phyloP scores from a whole-genome alignment of 2,329 filamentous ascomycete genomes.

The Chaetomium sp. region DNA sequence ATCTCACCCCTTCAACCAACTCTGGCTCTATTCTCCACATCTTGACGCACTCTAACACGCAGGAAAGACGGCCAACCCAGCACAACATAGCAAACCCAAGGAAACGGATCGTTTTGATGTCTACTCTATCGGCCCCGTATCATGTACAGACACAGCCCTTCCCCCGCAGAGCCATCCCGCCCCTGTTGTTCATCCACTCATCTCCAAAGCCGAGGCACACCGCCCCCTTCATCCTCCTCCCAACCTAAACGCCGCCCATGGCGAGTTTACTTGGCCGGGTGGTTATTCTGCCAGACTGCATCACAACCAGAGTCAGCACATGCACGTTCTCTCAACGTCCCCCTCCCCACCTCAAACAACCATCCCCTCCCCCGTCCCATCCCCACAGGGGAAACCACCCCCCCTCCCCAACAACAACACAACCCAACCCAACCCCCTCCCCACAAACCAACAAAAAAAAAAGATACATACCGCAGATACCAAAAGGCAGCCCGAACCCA shows the following conservation, averaged over 20 bases:
- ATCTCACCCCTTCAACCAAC: too few relatives aligned
- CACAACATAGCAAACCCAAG: conserved; percentile 16
- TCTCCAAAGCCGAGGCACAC: neutral
- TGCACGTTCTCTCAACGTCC: neutral
- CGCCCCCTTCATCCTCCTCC: conserved; percentile 5
- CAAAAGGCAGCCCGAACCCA: conserved; percentile 65
- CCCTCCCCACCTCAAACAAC: neutral
- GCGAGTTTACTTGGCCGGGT: conserved; percentile 49
- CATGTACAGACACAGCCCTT: conserved; percentile 33
- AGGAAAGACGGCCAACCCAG: neutral
- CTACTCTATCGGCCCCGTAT: conserved; percentile 32
- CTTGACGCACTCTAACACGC: too few relatives aligned
- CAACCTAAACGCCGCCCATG: neutral
- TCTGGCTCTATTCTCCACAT: too few relatives aligned
- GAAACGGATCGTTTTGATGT: conserved; percentile 27
- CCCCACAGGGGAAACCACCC: neutral
- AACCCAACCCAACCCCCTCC: neutral
- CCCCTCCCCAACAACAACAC: neutral
- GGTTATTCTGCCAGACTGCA: conserved; percentile 55
- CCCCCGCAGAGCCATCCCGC: conserved; percentile 8
- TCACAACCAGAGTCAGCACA: conserved; percentile 18
- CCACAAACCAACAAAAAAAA: neutral
- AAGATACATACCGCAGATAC: conserved; percentile 59
- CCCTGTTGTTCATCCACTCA: neutral
- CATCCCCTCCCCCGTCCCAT: neutral